Percentiles rank a stretch among this genome's conserved stretches.
Conservation (phyloP, 306 rosid species). For the Cucurbita pepo region DNA sequence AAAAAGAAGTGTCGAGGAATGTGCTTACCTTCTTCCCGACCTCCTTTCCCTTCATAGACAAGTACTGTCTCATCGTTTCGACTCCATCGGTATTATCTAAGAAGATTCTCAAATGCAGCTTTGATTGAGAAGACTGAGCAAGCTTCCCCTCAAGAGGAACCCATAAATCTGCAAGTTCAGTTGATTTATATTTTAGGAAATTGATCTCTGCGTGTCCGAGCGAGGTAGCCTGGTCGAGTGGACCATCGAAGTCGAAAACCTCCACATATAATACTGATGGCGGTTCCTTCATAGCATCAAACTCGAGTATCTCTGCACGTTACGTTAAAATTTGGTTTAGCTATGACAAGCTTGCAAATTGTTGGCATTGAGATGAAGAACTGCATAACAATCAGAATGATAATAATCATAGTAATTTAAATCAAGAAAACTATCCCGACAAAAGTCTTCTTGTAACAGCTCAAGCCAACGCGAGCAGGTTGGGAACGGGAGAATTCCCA, state of each 20-base stretch:
- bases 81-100: constrained; percentile 64
- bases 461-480: too few relatives aligned
- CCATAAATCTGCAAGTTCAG: constrained; percentile 79
- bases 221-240: constrained; percentile 65
- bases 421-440: not conserved
- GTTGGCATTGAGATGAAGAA: not conserved
- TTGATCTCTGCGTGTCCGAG: constrained; percentile 85
- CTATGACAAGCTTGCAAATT: not conserved
- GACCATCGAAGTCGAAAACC: constrained; percentile 81
- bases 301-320: constrained; percentile 75
- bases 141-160: constrained; percentile 73
- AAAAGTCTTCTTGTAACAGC: not conserved
- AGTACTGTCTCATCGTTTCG: constrained; percentile 69
- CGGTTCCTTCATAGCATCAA: constrained; percentile 93
- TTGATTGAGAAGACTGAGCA: constrained; percentile 71
- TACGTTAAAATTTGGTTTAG: not conserved
- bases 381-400: not conserved
- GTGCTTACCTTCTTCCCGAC: constrained; percentile 77
- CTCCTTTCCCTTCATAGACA: constrained; percentile 83
- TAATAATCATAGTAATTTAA: not conserved
- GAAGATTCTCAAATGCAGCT: constrained; percentile 77
- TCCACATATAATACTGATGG: constrained; percentile 74
- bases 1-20: not conserved
- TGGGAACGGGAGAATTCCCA: too few relatives aligned
- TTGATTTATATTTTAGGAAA: constrained; percentile 60